A percentile compares a stretch with the other conserved stretches of the same genome.
Conservation (phyloP, 768 basidiomycete species). For the Russula foetens region DNA sequence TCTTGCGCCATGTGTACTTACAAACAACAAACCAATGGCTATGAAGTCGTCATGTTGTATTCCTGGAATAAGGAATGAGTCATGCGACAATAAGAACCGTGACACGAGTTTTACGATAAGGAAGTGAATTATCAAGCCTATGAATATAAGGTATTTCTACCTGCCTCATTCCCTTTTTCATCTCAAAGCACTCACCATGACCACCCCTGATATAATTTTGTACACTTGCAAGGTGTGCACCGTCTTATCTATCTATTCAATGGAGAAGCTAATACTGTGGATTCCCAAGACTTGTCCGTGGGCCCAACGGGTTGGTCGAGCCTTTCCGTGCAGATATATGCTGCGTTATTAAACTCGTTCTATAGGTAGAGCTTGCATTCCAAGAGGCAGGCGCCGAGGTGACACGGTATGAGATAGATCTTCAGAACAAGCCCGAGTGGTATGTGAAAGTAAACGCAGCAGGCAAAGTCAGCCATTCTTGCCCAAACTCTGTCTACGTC, state of each 20-base stretch:
- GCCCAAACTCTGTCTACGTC: too few species aligned
- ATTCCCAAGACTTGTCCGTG: conserved; percentile 41
- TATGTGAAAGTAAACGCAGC: conserved; percentile 55
- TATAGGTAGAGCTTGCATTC: conserved; percentile 49
- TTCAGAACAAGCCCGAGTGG: conserved; percentile 61
- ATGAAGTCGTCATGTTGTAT: too few species aligned
- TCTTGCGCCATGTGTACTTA: too few species aligned
- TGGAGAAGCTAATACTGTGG: neutral
- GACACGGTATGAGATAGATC: conserved; percentile 45
- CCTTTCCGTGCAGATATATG: neutral
- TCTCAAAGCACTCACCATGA: neutral
- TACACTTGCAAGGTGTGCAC: conserved; percentile 27
- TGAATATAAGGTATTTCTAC: too few species aligned
- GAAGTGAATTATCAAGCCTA: neutral
- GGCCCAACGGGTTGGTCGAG: conserved; percentile 39
- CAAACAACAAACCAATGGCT: too few species aligned
- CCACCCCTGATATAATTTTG: conserved; percentile 29
- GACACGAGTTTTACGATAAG: too few species aligned
- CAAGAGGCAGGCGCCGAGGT: conserved; percentile 42
- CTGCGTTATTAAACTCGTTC: neutral
- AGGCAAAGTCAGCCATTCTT: conserved; percentile 39
- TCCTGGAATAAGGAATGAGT: too few species aligned
- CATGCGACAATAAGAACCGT: too few species aligned
- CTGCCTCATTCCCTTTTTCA: too few species aligned
- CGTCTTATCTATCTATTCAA: neutral